phyloP scores from a whole-genome alignment of 345 rosid species.

The Arabidopsis suecica region DNA sequence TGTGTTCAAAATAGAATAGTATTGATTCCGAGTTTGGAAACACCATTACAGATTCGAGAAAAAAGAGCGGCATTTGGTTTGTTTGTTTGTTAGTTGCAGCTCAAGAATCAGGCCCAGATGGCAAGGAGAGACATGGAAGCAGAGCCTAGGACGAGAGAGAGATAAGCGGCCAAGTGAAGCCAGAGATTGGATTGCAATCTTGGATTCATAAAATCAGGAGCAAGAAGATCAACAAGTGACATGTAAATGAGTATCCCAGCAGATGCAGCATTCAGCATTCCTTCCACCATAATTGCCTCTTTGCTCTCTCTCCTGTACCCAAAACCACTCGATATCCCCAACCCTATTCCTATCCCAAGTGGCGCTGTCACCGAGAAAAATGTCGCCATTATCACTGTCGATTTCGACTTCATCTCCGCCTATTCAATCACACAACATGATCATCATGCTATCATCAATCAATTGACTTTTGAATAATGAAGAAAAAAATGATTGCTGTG shows the following conservation, averaged over 20 bases:
- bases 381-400: conserved; percentile 62
- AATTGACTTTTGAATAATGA: background rate
- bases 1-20: conserved; percentile 34
- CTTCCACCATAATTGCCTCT: conserved; percentile 60
- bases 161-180: conserved; percentile 62
- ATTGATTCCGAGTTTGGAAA: conserved; percentile 42
- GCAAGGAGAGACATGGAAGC: conserved; percentile 72
- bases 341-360: conserved; percentile 67
- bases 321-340: conserved; percentile 52
- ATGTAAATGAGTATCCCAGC: conserved; percentile 77
- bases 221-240: conserved; percentile 88
- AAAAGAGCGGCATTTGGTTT: conserved; percentile 26
- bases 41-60: conserved; percentile 40
- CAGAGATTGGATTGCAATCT: conserved; percentile 56
- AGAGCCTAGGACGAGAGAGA: conserved; percentile 64
- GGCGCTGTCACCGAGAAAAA: conserved; percentile 78
- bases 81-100: conserved; percentile 24
- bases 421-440: conserved; percentile 16
- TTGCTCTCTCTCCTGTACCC: conserved; percentile 55
- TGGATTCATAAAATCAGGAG: conserved; percentile 69
- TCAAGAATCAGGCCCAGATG: conserved; percentile 59
- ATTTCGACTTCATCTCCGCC: conserved; percentile 60
- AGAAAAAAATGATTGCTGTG: background rate
- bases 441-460: background rate
- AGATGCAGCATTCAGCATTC: conserved; percentile 66